Evolutionary conservation across 1,139 yeast species (phyloP), one percentile per base, ranked within the genome.

Genomic region (Yamadazyma dendronema): DNA sequence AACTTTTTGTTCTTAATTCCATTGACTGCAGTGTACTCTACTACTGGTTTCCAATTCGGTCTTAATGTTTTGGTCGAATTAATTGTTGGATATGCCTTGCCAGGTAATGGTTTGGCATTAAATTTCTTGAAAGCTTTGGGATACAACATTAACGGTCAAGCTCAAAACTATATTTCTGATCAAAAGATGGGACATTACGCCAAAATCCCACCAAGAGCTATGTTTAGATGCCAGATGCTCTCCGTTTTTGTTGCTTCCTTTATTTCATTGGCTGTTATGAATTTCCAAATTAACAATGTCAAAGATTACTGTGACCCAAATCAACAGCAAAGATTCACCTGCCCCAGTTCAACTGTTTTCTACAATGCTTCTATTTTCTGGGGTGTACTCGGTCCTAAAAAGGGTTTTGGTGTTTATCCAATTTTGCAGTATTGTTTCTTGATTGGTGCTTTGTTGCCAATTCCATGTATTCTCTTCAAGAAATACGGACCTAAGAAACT

Each of bases 181-280:
- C 77, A 77, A 57, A 80, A 80, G 54, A 53, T 72, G 65, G 84
- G 76, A 3, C 86, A 79, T 55, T 80, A 80, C 52, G 61, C 74
- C 12, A 76, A 73, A 41, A 53, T 80, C 34, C 79, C 84, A 8
- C 85, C 85, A 24, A 59, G 79, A 43, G 73, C 84, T 0, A 55
- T 79, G 42, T 80, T 79, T 62, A 66, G 82, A 46, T 73, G 75
- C 19, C 84, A 79, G 57, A 50, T 79, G 41, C 43, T 77, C 26
- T 69, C 79, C 14, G 59, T 64, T 4, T 37, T 52, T 24, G 39
- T 72, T 34, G 62, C 61, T 42, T 58, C 65, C 2, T 62, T 79
- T 40, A 72, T 77, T 10, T 58, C 68, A 32, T 57, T 79, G 29
- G 83, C 74, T n/a, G 74, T 77, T 11, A 53, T 74, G 29, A 69